These are phyloP conservation scores for Podila horticola DNA, from an alignment of 192 early-diverging fungal genomes.

Conservation along the genomic window DNA sequence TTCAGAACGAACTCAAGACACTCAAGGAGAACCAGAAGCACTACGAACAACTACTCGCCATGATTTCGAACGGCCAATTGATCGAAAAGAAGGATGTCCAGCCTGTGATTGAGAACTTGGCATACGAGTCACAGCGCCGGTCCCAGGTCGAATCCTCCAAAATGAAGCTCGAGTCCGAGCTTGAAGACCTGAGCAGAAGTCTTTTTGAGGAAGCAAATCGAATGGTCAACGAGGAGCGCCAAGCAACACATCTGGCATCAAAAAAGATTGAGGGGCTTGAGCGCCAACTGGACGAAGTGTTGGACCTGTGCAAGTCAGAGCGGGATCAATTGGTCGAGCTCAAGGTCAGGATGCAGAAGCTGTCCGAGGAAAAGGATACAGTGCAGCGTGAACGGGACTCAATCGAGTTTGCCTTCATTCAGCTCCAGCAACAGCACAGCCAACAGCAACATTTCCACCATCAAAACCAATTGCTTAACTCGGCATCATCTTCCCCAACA, in stretches of 20 bases:
- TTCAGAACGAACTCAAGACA: slow-evolving; percentile 34
- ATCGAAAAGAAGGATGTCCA: slow-evolving; percentile 54
- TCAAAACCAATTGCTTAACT: slow-evolving; percentile 21
- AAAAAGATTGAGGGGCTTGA: slow-evolving; percentile 43
- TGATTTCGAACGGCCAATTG: slow-evolving; percentile 48
- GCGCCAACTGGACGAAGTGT: slow-evolving; percentile 43
- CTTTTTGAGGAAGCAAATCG: slow-evolving; percentile 53
- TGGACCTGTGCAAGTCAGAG: slow-evolving; percentile 48
- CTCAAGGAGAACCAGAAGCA: slow-evolving; percentile 32
- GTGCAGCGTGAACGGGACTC: slow-evolving; percentile 36
- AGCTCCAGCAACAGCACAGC: slow-evolving; percentile 27
- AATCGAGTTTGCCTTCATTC: slow-evolving; percentile 37
- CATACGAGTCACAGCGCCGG: slow-evolving; percentile 40
- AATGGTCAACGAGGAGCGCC: slow-evolving; percentile 53
- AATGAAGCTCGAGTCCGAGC: slow-evolving; percentile 39
- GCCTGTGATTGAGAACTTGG: slow-evolving; percentile 50
- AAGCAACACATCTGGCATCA: slow-evolving; percentile 18
- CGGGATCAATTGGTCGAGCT: slow-evolving; percentile 47
- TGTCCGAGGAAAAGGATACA: slow-evolving; percentile 45
- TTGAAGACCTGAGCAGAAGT: slow-evolving; percentile 46
- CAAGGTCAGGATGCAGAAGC: slow-evolving; percentile 42
- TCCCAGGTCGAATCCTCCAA: slow-evolving; percentile 44
- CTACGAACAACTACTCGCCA: slow-evolving; percentile 36
- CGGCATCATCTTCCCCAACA: slow-evolving; percentile 7
- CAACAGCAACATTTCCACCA: slow-evolving; percentile 30